These are phyloP conservation scores for Cryptosporidium ubiquitum DNA, from an alignment of 169 alveolate species.

Conservation along the genomic window DNA sequence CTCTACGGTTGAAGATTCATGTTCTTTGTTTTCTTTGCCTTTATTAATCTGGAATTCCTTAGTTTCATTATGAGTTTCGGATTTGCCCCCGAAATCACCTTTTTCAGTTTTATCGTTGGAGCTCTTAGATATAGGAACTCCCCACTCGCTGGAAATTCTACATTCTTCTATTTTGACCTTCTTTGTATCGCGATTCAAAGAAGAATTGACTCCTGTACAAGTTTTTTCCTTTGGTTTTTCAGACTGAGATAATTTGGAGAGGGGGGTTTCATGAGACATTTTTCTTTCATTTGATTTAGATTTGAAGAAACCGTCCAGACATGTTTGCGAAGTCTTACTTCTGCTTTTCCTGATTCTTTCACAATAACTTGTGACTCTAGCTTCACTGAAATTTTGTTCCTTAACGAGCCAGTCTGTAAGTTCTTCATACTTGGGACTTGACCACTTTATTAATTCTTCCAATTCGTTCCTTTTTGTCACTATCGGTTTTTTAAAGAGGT, in stretches of 20 bases:
- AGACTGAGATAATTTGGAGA: neutral
- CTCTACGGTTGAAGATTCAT: neutral
- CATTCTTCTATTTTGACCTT: neutral
- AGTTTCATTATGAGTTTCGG: neutral
- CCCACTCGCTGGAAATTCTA: neutral
- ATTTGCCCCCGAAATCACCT: neutral
- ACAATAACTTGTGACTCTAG: constrained; percentile 78
- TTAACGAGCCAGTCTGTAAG: constrained; percentile 83
- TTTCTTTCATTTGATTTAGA: neutral
- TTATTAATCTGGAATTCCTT: neutral
- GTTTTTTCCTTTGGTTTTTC: neutral
- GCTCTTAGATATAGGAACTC: neutral
- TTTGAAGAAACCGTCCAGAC: constrained; percentile 45
- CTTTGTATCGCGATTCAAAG: neutral
- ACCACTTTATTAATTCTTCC: constrained; percentile 77
- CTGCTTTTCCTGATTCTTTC: constrained; percentile 49
- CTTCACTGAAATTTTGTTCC: constrained; percentile 83
- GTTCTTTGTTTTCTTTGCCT: neutral
- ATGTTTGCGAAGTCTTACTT: constrained; percentile 58
- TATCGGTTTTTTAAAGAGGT: constrained; percentile 82
- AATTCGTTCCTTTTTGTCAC: constrained; percentile 76
- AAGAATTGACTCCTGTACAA: neutral
- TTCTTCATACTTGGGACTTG: constrained; percentile 82
- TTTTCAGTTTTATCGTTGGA: neutral
- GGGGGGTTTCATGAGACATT: neutral